phyloP scores from a whole-genome alignment of 2,329 filamentous ascomycete genomes.

The Lachnellula hyalina region DNA sequence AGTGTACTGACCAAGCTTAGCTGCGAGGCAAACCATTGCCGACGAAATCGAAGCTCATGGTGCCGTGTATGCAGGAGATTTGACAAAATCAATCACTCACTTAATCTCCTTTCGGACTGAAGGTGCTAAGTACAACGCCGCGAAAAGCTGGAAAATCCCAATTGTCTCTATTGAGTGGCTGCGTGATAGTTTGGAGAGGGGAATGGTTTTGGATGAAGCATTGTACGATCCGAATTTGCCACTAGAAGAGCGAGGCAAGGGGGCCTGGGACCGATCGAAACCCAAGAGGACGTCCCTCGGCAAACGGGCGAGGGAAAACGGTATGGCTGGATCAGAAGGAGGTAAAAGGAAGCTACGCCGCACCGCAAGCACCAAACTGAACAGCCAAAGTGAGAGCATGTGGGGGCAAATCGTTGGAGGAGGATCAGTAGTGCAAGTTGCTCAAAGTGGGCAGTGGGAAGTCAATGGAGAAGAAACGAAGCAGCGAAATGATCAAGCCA shows the following conservation, averaged over 20 bases:
- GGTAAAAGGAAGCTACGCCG: slow-evolving; percentile 78
- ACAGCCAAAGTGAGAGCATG: slow-evolving; percentile 72
- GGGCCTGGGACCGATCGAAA: slow-evolving; percentile 63
- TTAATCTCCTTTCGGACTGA: slow-evolving; percentile 73
- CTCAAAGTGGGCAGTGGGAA: slow-evolving; percentile 27
- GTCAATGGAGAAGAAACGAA: slow-evolving; percentile 10
- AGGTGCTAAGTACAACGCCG: slow-evolving; percentile 86
- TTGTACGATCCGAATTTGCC: slow-evolving; percentile 74
- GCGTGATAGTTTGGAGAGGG: slow-evolving; percentile 71
- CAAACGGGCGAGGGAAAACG: slow-evolving; percentile 54
- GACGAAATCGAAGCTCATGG: slow-evolving; percentile 61
- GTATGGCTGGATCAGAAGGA: slow-evolving; percentile 42
- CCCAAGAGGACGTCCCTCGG: slow-evolving; percentile 43
- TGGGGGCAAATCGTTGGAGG: slow-evolving; percentile 81
- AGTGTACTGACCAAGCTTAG: slow-evolving; percentile 36
- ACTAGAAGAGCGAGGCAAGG: slow-evolving; percentile 64
- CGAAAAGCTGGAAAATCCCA: slow-evolving; percentile 74
- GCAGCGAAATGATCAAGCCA: not conserved
- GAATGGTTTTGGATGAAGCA: slow-evolving; percentile 86
- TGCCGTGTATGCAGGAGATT: slow-evolving; percentile 79
- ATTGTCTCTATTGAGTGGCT: slow-evolving; percentile 84
- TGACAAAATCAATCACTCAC: slow-evolving; percentile 82
- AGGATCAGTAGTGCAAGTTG: slow-evolving; percentile 25
- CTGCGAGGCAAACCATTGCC: slow-evolving; percentile 63
- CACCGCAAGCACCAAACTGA: slow-evolving; percentile 79